phyloP scores from a whole-genome alignment of 257 asterid species.

The Solanum lycopersicoides region DNA sequence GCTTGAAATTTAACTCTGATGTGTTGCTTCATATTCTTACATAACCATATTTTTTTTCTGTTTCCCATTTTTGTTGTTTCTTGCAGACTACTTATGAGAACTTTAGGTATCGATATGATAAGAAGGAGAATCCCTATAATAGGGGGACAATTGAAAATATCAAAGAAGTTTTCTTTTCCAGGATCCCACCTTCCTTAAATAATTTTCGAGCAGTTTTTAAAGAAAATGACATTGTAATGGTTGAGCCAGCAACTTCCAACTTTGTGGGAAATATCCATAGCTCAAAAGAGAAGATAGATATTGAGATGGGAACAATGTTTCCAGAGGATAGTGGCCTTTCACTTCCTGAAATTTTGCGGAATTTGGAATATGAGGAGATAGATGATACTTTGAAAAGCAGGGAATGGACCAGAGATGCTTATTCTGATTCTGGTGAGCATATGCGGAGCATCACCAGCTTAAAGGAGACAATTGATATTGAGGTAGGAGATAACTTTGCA shows the following conservation, averaged over 20 bases:
- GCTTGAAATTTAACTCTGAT: neutral
- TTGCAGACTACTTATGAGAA: conserved; percentile 94
- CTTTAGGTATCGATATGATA: conserved; percentile 70
- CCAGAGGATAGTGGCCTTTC: conserved; percentile 25
- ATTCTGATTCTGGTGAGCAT: conserved; percentile 4
- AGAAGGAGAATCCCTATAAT: conserved; percentile 85
- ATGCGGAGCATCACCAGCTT: neutral
- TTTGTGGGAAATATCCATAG: conserved; percentile 24
- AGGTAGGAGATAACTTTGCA: neutral
- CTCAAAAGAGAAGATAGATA: conserved; percentile 61
- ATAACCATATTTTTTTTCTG: neutral
- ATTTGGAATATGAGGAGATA: conserved; percentile 39
- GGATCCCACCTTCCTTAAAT: conserved; percentile 64
- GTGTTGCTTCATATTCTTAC: neutral
- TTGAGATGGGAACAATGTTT: conserved; percentile 54
- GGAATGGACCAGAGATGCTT: conserved; percentile 32
- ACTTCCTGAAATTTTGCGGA: conserved; percentile 56
- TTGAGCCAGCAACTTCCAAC: conserved; percentile 26
- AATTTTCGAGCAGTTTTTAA: conserved; percentile 42
- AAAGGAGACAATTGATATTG: neutral
- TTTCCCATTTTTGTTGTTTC: neutral
- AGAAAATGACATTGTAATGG: conserved; percentile 41
- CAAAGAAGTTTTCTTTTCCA: conserved; percentile 60
- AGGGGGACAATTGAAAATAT: conserved; percentile 56
- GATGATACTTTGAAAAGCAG: conserved; percentile 30